phyloP scores from a whole-genome alignment of 805 yeast species.

The Tetrapisispora iriomotensis region DNA sequence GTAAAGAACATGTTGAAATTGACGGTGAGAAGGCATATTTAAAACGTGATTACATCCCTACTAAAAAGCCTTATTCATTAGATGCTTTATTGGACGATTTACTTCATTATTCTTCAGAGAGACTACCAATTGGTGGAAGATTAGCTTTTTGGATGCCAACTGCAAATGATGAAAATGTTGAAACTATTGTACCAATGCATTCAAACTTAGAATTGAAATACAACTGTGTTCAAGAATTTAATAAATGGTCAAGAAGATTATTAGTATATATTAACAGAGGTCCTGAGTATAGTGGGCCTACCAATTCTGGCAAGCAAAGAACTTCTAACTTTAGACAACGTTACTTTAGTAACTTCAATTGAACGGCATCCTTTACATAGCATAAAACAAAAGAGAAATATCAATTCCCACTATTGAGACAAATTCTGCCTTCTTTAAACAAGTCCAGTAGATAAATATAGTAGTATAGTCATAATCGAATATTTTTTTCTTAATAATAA shows the following conservation, averaged over 20 bases:
- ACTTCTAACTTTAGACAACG: constrained; percentile 60
- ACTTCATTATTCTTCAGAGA: constrained; percentile 56
- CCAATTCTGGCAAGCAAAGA: constrained; percentile 35
- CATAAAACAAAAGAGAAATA: neutral
- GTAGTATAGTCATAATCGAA: neutral
- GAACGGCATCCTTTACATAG: neutral
- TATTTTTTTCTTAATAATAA: neutral
- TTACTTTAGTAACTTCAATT: constrained; percentile 59
- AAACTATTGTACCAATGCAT: constrained; percentile 70
- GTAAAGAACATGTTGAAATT: constrained; percentile 63
- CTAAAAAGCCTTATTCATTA: constrained; percentile 82
- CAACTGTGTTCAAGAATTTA: constrained; percentile 76
- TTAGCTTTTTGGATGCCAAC: constrained; percentile 97
- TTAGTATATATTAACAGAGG: constrained; percentile 69
- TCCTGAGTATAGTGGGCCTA: constrained; percentile 41
- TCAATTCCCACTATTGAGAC: neutral
- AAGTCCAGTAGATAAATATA: neutral
- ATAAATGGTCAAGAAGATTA: constrained; percentile 86
- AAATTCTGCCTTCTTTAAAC: neutral
- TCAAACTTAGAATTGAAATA: constrained; percentile 57
- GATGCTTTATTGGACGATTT: constrained; percentile 71
- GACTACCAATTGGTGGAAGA: constrained; percentile 68
- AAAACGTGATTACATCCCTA: constrained; percentile 77
- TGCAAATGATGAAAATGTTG: constrained; percentile 73
- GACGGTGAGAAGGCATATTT: constrained; percentile 72